These are phyloP conservation scores for Epicoccum sorghinum DNA, from an alignment of 2,329 filamentous ascomycete species.

Conservation along the genomic window DNA sequence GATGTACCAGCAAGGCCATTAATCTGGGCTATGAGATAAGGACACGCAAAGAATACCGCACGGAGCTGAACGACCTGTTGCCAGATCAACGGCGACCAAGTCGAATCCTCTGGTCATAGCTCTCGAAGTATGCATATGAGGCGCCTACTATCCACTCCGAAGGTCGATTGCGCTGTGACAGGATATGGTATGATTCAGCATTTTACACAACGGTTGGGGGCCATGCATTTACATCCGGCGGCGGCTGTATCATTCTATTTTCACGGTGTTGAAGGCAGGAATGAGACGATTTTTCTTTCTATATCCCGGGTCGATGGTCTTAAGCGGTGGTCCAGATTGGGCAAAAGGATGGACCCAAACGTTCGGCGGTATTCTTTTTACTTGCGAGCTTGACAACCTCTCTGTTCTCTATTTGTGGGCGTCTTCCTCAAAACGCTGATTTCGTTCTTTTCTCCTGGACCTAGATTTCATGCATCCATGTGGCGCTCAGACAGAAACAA, in stretches of 20 bases:
- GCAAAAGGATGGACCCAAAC: conserved; percentile 9
- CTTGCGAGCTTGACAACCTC: conserved; percentile 10
- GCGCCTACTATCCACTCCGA: neutral
- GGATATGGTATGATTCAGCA: conserved; percentile 28
- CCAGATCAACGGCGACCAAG: neutral
- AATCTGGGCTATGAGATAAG: conserved; percentile 30
- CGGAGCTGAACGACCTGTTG: conserved; percentile 25
- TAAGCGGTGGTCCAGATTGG: neutral
- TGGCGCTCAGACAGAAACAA: conserved; percentile 21
- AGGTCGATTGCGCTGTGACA: conserved; percentile 1
- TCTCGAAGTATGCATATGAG: neutral
- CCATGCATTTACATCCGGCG: conserved; percentile 47
- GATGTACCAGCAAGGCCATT: conserved; percentile 55
- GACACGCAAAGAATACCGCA: conserved; percentile 29
- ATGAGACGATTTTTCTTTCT: conserved; percentile 19
- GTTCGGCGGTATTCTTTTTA: conserved; percentile 10
- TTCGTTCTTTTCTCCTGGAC: conserved; percentile 4
- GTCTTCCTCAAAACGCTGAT: conserved; percentile 13
- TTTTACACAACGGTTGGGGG: conserved; percentile 35
- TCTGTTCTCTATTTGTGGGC: conserved; percentile 7
- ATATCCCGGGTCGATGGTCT: conserved; percentile 13
- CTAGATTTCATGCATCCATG: conserved; percentile 15
- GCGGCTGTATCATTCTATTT: conserved; percentile 46
- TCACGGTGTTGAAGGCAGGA: conserved; percentile 39
- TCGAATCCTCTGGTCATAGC: neutral